Evolutionary conservation across 73 alveolate genomes (phyloP), one percentile per base, ranked within the genome.

Genomic region (Blepharisma japonicum): DNA sequence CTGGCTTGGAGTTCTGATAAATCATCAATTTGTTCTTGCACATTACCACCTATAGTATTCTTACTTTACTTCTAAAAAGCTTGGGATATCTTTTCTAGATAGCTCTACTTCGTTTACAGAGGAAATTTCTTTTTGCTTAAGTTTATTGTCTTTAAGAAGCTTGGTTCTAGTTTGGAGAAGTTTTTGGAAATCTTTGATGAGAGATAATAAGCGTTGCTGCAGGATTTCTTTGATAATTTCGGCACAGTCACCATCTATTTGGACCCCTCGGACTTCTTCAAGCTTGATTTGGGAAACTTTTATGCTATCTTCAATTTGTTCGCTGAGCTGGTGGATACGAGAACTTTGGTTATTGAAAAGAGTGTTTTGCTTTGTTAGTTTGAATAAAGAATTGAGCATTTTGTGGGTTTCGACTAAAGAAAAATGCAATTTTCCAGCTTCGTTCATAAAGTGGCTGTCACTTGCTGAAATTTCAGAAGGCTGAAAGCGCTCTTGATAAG

Each of bases 281-380:
- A 61, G 46, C 23, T 61, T 61, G 5, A 61, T n/a, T 39, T 61
- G 74, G 23, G 74, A 14, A 0, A 61, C 47, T 61, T 61, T 61
- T 14, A 61, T 25, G 23, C 47, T 18, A 4, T 61, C 23, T 61
- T 61, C 74, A 11, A 61, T 14, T 61, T 61, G 14, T 18, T 61
- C 74, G 23, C 74, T 61, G 14, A 61, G 74, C 2, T 14, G 11
- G 2, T 25, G 74, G 38, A 25, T 14, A 18, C 74, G 38, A 25
- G 14, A 8, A 61, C 50, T 20, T 20, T 61, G 74, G 4, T n/a
- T 14, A 9, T n/a, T 9, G 46, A 61, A 61, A 32, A 32, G 42
- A 0, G 42, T 32, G 42, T 32, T 32, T 32, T 32, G 42, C 42
- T 32, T 32, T 32, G 42, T 32, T 32, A 32, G 42, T 32, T 32